Conservation (phyloP, 2,329 filamentous ascomycete genomes). For the Dothideomycetidae sp. region DNA sequence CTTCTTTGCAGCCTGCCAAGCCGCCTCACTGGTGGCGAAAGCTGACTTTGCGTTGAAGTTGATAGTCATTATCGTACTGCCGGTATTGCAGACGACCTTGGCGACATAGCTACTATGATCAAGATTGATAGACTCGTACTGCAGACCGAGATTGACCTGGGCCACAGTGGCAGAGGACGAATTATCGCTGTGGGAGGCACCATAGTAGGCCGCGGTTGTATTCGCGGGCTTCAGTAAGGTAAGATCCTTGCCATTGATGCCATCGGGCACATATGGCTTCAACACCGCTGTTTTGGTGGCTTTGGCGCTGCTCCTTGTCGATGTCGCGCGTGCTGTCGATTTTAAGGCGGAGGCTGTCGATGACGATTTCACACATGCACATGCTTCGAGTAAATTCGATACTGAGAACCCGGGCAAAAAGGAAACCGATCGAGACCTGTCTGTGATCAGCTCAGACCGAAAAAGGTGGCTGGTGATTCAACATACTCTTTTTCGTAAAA, state of each 20-base stretch:
- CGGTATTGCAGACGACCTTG: not conserved
- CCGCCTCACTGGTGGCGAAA: not conserved
- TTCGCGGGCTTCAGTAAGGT: not conserved
- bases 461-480: not conserved
- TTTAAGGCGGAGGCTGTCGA: too few species aligned
- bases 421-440: not conserved
- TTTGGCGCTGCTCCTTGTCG: not conserved
- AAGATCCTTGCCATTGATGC: not conserved
- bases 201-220: not conserved
- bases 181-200: not conserved
- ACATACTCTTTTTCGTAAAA: not conserved
- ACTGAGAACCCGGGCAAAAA: not conserved
- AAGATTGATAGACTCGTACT: not conserved
- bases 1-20: not conserved
- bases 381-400: not conserved
- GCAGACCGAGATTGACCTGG: not conserved
- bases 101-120: not conserved
- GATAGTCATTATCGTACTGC: not conserved
- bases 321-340: not conserved
- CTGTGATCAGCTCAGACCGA: not conserved
- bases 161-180: not conserved
- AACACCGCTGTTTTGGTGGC: not conserved
- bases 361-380: not conserved
- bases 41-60: not conserved
- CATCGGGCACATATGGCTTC: not conserved